Percentiles rank a stretch among this genome's conserved stretches.
These are phyloP conservation scores for Ambrosiella cleistominuta DNA, from an alignment of 2,329 filamentous ascomycete genomes.

Conservation along the genomic window DNA sequence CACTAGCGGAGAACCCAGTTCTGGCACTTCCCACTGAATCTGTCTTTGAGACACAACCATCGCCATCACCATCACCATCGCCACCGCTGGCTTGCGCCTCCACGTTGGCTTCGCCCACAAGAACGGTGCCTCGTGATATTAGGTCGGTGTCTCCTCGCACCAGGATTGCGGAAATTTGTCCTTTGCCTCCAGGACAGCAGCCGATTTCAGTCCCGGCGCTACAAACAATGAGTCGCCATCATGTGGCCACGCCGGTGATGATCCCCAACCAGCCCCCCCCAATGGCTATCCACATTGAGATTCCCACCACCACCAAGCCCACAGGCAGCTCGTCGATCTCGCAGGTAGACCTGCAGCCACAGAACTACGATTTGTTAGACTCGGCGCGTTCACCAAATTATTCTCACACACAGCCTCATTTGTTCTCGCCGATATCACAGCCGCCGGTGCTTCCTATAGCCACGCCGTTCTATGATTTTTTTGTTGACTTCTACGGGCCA, in stretches of 20 bases:
- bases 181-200: not conserved
- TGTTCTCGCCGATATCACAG: not conserved
- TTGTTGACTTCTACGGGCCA: slow-evolving; percentile 24
- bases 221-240: not conserved
- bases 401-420: not conserved
- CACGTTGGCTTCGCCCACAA: not conserved
- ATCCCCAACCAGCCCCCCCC: not conserved
- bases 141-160: not conserved
- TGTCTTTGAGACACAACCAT: not conserved
- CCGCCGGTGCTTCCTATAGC: not conserved
- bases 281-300: not conserved
- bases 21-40: not conserved
- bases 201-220: not conserved
- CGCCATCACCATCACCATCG: not conserved
- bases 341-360: not conserved
- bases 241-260: not conserved
- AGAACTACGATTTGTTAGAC: not conserved
- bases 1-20: not conserved
- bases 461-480: slow-evolving; percentile 4
- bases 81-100: not conserved
- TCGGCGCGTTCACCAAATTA: not conserved
- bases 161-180: not conserved
- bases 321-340: not conserved
- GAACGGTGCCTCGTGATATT: not conserved
- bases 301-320: not conserved